Conservation (phyloP, 495 filamentous ascomycete species). For the Penicillium dipodomyicola region DNA sequence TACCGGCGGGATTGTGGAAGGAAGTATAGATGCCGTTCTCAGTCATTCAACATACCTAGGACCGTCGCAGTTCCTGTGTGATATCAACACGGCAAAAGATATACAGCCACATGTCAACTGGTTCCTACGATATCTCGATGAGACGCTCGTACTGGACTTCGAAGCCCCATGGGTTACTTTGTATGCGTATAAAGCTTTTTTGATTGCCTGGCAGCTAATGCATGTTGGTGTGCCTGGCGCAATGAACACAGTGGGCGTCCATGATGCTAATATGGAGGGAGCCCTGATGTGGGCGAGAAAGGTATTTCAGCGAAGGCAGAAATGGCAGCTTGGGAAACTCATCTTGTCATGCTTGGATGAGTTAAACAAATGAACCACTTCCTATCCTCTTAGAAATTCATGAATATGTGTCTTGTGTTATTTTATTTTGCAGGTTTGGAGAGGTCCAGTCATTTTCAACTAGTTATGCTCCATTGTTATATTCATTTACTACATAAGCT, state of each 20-base stretch:
- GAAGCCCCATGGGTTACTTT: constrained; percentile 38
- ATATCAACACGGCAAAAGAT: constrained; percentile 24
- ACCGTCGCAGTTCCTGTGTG: constrained; percentile 26
- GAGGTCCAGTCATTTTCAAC: neutral
- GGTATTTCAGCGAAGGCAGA: constrained; percentile 27
- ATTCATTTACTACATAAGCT: neutral
- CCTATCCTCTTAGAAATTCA: neutral
- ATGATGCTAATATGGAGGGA: constrained; percentile 30
- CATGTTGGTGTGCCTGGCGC: constrained; percentile 25
- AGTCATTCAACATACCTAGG: constrained; percentile 29
- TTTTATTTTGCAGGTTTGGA: neutral
- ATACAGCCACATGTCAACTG: constrained; percentile 37
- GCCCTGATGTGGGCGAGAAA: constrained; percentile 33
- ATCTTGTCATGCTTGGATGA: constrained; percentile 33
- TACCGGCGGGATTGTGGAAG: constrained; percentile 34
- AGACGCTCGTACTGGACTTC: constrained; percentile 5
- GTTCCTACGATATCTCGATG: constrained; percentile 39
- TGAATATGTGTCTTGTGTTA: neutral
- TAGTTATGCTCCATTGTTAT: neutral
- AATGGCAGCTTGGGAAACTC: constrained; percentile 30
- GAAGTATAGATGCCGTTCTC: constrained; percentile 32
- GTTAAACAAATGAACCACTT: constrained; percentile 13
- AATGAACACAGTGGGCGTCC: constrained; percentile 29
- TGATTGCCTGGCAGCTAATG: constrained; percentile 40
- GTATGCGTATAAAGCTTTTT: constrained; percentile 40